Base-by-base conservation (phyloP, 2,329 filamentous ascomycete species). In the Claviceps pusilla region DNA sequence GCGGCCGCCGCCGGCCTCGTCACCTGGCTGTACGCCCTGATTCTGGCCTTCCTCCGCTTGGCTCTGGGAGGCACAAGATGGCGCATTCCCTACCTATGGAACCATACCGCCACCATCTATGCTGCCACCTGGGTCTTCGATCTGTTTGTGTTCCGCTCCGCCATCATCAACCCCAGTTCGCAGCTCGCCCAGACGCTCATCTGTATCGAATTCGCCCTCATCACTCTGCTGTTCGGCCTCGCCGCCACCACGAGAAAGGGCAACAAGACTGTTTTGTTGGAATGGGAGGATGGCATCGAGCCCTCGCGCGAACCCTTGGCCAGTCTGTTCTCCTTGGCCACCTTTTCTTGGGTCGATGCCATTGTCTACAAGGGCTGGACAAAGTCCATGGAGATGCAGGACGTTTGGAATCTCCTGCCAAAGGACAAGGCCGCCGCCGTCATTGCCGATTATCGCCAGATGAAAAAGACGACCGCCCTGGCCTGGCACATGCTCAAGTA, bases 301-400 rank as follows among this genome's bases (percentile, higher is more conserved):
- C 93, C 93, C 24, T 91, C 90, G 3, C 82, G 79, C 58, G 90
- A 98, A 66, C 88, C 89, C 7, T 76, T 88, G 42, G 89, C 93
- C 1, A 97, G 91, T 66, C 71, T 97, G 7, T 80, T 97, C 58
- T 97, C 93, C 2, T 75, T 94, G 48, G 83, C 83, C 28, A 93
- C 89, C 2, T 98, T 96, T 66, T 75, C 81, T 24, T 98, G 93
- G 93, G 82, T 96, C 24, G 90, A 97, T 68, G 71, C 83, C 0
- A 86, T 98, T 59, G 84, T 98, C 47, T 89, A 84, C 82, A 83
- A 86, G 60, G 93, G 93, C 14, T 97, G 90, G 75, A 86, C 82
- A 66, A 83, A 88, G 65, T 82, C 89, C 0, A 78, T 94, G 58
- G 89, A 94, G 63, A 79, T 97, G 60, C 71, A 80, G 33, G 83